Base-by-base conservation (phyloP, 306 rosid genomes). In the Fagus crenata region DNA sequence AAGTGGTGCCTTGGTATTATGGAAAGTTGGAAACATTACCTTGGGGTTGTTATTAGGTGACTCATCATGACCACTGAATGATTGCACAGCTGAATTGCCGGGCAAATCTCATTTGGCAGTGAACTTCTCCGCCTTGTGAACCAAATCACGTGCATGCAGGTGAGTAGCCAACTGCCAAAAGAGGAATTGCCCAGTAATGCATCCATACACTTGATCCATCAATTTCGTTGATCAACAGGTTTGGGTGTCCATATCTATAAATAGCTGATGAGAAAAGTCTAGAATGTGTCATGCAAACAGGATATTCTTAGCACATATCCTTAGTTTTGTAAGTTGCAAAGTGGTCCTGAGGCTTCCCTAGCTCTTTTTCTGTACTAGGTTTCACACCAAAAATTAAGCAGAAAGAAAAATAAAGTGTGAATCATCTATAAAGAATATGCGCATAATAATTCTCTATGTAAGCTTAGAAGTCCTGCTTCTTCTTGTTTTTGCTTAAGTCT, bases 41-140 rank as follows among this genome's bases (percentile, higher is more conserved):
- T 58, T 58, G 3, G 37, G 37, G 37, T 58, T 4, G 17, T 18
- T 69, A 46, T 17, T 11, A 22, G 37, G 73, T 31, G 8, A 8
- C 51, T 22, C 28, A 22, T 22, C 28, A 22, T 22, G 28, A 22
- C 28, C 28, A 22, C 28, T 18, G 70, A n/a, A 40, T 8, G 54
- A 18, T 43, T 14, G 86, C 77, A 76, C 12, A 42, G 82, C 36
- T 79, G 89, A 78, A 86, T 91, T 84, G 85, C 92, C 18, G 92
- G 88, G 85, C 92, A 91, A 87, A 89, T 89, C 92, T 84, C 86
- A 92, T 89, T 91, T 89, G 96, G 90, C 90, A 75, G 87, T 86
- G 75, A 78, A 81, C 76, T 53, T 12, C 40, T 74, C 39, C n/a
- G 7, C 39, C 5, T 81, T n/a, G 75, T 65, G 35, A 58, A 4